Base-by-base conservation (phyloP, 2,329 filamentous ascomycete species). In the Calcarisporium arbuscula region DNA sequence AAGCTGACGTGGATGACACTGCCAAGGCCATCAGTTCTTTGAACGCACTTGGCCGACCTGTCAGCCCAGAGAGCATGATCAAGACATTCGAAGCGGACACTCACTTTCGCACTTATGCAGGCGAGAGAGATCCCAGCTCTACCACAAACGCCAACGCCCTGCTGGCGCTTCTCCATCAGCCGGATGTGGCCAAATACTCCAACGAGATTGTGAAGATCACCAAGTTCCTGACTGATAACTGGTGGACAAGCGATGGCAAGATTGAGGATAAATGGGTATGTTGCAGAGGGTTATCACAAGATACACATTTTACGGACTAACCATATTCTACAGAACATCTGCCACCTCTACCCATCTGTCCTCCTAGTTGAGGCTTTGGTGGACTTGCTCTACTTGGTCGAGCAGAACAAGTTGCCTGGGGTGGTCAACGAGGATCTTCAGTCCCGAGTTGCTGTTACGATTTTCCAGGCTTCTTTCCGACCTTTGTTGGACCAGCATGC, bases 181-280 rank as follows among this genome's bases (percentile, higher is more conserved):
- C 30, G 5, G 14, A 36, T 20, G 10, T 30, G 2, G 14, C 27
- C 8, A 17, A 16, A 4, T 42, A 38, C 20, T 32, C 28, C 8
- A 19, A 32, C 10, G 41, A 46, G 27, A 41, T 45, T 20, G 14
- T 33, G n/a, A 47, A 42, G 25, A 14, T 32, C 8, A 17, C 32
- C 11, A 39, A 28, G 8, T 47, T 40, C 25, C 18, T 47, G 4
- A 38, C 39, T 26, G 17, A 35, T 8, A 20, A 11, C 6, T 46
- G 42, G 41, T 23, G 10, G n/a, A n/a, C n/a, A n/a, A n/a, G n/a
- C 16, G 44, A 42, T 28, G 25, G 19, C 14, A 34, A 28, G 8
- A 27, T 42, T 12, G 33, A 41, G 23, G 44, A 44, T 34, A 44
- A 46, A 39, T 44, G 42, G 44, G 38, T 43, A 28, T 15, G 40